Conservation (phyloP, 1,284 basidiomycete genomes). For the Malassezia globosa region DNA sequence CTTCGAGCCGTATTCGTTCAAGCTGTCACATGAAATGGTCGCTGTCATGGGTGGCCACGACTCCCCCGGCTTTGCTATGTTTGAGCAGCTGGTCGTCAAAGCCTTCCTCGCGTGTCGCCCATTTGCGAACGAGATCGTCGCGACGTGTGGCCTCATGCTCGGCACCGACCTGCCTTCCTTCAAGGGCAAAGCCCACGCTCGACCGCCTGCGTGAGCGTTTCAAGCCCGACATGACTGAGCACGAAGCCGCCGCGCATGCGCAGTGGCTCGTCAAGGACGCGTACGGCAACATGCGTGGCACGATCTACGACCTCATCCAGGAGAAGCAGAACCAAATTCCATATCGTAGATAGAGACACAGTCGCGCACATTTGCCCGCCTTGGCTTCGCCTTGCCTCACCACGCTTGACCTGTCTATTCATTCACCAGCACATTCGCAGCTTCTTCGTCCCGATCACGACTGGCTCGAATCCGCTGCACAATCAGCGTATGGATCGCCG, state of each 20-base stretch:
- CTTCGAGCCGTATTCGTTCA: conserved; percentile 63
- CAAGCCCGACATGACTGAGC: conserved; percentile 67
- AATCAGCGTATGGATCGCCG: conserved; percentile 80
- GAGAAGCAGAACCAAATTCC: conserved; percentile 40
- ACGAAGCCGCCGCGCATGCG: conserved; percentile 82
- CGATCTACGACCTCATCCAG: conserved; percentile 68
- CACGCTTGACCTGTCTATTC: too few species aligned
- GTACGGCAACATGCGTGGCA: conserved; percentile 81
- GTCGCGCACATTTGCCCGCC: too few species aligned
- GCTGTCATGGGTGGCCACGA: conserved; percentile 88
- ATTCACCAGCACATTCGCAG: conserved; percentile 2
- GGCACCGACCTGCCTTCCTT: conserved; percentile 88
- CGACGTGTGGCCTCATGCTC: conserved; percentile 82
- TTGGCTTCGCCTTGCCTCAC: too few species aligned
- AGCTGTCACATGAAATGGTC: conserved; percentile 96
- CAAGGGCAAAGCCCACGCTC: conserved; percentile 74
- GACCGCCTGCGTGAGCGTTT: conserved; percentile 76
- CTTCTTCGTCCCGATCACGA: conserved; percentile 1
- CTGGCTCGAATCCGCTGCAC: conserved; percentile 7
- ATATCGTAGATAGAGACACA: conserved; percentile 14
- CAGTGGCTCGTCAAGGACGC: conserved; percentile 77
- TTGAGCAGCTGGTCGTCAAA: conserved; percentile 86
- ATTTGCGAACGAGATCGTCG: conserved; percentile 75
- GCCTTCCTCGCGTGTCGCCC: conserved; percentile 90
- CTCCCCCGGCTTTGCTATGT: conserved; percentile 83